phyloP scores from a whole-genome alignment of 805 yeast genomes.

The Candida alai region DNA sequence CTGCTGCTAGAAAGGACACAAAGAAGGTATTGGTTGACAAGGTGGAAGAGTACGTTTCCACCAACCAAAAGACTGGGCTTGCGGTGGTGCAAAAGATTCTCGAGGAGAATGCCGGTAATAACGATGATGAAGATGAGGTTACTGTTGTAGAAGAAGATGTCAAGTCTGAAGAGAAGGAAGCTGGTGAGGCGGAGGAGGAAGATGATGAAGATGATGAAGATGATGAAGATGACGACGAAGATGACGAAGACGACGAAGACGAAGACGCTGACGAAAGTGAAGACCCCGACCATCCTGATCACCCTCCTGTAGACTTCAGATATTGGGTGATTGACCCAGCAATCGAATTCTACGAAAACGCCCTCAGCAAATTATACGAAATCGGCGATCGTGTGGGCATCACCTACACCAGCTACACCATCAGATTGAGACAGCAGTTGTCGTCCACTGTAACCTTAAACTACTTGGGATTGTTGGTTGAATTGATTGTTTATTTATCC shows the following conservation, averaged over 20 bases:
- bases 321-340: constrained; percentile 37
- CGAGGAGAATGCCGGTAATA: constrained; percentile 19
- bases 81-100: constrained; percentile 15
- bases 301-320: constrained; percentile 38
- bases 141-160: constrained; percentile 22
- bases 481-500: constrained; percentile 29
- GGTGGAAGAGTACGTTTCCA: constrained; percentile 27
- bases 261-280: constrained; percentile 31
- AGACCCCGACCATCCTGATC: constrained; percentile 34
- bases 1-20: constrained; percentile 36
- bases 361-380: constrained; percentile 22
- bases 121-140: constrained; percentile 17
- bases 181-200: constrained; percentile 15
- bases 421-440: constrained; percentile 36
- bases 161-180: constrained; percentile 25
- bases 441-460: constrained; percentile 35
- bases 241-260: constrained; percentile 17
- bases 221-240: constrained; percentile 19
- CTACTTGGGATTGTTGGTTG: constrained; percentile 27
- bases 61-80: constrained; percentile 20
- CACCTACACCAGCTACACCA: constrained; percentile 32
- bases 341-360: constrained; percentile 25
- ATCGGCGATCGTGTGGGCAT: constrained; percentile 34
- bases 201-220: constrained; percentile 17
- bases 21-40: constrained; percentile 39